These are phyloP conservation scores for Amphibolis antarctica DNA, from an alignment of 106 monocot genomes.

Conservation along the genomic window DNA sequence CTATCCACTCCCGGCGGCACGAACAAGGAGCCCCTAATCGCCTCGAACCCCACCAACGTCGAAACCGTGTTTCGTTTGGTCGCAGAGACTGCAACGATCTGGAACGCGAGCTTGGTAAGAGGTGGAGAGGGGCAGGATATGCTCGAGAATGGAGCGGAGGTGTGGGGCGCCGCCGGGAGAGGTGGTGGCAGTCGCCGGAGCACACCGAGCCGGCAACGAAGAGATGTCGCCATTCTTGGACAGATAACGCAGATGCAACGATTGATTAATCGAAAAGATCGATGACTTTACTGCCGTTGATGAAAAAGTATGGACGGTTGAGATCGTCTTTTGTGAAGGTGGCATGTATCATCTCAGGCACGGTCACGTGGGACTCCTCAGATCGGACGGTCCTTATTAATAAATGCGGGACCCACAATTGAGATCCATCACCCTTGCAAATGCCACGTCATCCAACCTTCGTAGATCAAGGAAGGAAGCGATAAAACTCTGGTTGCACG, in stretches of 20 bases:
- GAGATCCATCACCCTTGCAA: too few relatives aligned
- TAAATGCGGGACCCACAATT: too few relatives aligned
- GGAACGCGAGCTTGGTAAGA: not conserved
- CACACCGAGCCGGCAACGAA: not conserved
- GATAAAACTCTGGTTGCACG: not conserved
- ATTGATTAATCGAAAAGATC: not conserved
- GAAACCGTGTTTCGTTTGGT: not conserved
- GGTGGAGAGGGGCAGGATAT: not conserved
- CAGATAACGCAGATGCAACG: not conserved
- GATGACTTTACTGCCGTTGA: not conserved
- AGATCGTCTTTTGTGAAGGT: too few relatives aligned
- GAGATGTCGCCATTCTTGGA: not conserved
- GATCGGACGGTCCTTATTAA: too few relatives aligned
- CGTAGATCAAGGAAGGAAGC: not conserved
- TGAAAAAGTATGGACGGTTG: not conserved
- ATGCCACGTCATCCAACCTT: conserved; percentile 3
- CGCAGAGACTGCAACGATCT: not conserved
- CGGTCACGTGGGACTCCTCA: too few relatives aligned
- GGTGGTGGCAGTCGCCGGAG: not conserved
- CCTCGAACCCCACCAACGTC: not conserved
- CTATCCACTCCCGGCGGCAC: conserved; percentile 27
- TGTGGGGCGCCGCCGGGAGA: not conserved
- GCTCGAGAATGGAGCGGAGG: too few relatives aligned
- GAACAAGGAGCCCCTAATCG: conserved; percentile 20
- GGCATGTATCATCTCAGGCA: too few relatives aligned